These are phyloP conservation scores for Colletotrichum acutatum DNA, from an alignment of 2,329 filamentous ascomycete genomes.

Conservation along the genomic window DNA sequence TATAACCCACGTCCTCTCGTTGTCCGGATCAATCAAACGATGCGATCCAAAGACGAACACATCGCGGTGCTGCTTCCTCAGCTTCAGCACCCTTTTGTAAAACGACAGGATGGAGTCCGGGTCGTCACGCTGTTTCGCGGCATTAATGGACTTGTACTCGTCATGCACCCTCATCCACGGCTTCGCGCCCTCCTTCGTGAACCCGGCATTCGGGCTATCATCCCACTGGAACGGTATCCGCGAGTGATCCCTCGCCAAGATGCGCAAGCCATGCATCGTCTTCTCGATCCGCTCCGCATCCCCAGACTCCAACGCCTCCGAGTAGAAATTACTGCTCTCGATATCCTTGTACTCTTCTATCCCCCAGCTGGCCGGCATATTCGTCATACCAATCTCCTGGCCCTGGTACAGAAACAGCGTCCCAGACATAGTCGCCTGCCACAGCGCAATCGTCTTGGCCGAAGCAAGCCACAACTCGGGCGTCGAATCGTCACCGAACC, in stretches of 20 bases:
- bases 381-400: constrained; percentile 71
- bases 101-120: constrained; percentile 65
- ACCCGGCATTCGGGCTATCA: constrained; percentile 67
- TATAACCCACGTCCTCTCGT: constrained; percentile 68
- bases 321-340: constrained; percentile 64
- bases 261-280: constrained; percentile 64
- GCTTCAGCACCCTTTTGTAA: constrained; percentile 63
- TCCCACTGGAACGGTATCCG: constrained; percentile 77
- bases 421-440: constrained; percentile 60
- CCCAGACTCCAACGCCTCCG: constrained; percentile 51
- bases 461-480: constrained; percentile 55
- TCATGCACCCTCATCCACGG: constrained; percentile 79
- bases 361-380: constrained; percentile 61
- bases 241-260: constrained; percentile 71
- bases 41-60: constrained; percentile 73
- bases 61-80: constrained; percentile 66
- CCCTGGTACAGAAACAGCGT: constrained; percentile 70
- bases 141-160: constrained; percentile 66
- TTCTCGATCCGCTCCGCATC: constrained; percentile 50
- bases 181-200: constrained; percentile 56
- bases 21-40: constrained; percentile 58
- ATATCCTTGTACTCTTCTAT: constrained; percentile 65
- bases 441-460: constrained; percentile 64
- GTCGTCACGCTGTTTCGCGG: constrained; percentile 57
- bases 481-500: constrained; percentile 60